phyloP scores from a whole-genome alignment of 2,329 filamentous ascomycete species.

The Colletotrichum sp. region DNA sequence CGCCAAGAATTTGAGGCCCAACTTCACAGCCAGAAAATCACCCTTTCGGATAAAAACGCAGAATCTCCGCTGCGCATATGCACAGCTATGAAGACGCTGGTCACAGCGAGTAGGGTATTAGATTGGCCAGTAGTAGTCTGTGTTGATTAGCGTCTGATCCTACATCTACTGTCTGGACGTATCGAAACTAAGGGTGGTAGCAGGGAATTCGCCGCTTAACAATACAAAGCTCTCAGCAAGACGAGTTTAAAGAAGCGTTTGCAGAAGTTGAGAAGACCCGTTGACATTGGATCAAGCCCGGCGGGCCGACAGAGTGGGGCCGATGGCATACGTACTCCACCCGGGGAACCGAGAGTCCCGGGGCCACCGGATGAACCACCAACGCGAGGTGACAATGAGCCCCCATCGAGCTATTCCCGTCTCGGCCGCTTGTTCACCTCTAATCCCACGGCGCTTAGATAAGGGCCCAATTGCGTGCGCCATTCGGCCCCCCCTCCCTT shows the following conservation, averaged over 20 bases:
- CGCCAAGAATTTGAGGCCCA: neutral
- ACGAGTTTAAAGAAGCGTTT: neutral
- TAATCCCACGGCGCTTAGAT: neutral
- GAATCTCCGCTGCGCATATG: neutral
- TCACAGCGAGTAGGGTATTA: neutral
- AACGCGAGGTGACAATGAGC: neutral
- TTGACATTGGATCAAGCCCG: neutral
- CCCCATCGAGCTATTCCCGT: neutral
- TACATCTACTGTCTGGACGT: neutral
- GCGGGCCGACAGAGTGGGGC: neutral
- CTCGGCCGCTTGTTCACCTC: fast-evolving
- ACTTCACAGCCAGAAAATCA: neutral
- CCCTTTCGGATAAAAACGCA: fast-evolving
- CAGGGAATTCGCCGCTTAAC: neutral
- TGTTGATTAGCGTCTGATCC: neutral
- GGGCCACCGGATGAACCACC: neutral
- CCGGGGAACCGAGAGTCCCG: neutral
- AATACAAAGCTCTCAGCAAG: neutral
- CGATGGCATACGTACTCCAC: neutral
- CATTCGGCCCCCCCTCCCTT: neutral
- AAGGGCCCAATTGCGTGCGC: neutral
- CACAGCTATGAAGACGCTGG: neutral
- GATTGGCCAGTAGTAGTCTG: neutral
- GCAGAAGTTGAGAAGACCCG: neutral
- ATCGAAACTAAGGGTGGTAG: fast-evolving